Evolutionary conservation across 164 flowering plant species (phyloP).

Genomic region (Vitis rupestris): DNA sequence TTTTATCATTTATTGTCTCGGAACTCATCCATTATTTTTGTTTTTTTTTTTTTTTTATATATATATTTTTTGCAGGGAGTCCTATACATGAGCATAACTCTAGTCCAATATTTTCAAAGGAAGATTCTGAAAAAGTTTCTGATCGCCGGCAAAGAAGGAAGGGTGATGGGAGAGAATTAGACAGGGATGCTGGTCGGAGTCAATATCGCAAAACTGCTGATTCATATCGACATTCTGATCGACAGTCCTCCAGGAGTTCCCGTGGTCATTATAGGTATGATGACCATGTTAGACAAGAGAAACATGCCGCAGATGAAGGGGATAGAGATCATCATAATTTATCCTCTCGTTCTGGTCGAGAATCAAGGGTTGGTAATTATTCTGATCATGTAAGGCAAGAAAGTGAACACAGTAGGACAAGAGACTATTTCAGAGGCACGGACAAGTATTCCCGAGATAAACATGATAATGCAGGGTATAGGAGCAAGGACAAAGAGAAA

Average conservation of each 20-base stretch:
- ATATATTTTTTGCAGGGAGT: slow-evolving; percentile 48
- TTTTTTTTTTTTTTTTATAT: not conserved
- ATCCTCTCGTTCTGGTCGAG: slow-evolving; percentile 48
- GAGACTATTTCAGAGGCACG: slow-evolving; percentile 31
- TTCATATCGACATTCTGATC: slow-evolving; percentile 45
- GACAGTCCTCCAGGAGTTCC: slow-evolving; percentile 51
- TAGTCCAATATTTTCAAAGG: slow-evolving; percentile 44
- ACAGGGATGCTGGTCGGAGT: slow-evolving; percentile 37
- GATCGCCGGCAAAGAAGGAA: slow-evolving; percentile 36
- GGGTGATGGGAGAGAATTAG: slow-evolving; percentile 42
- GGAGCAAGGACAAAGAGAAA: slow-evolving; percentile 51
- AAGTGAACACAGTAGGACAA: slow-evolving; percentile 44
- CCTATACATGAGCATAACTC: slow-evolving; percentile 37
- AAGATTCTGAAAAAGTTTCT: slow-evolving; percentile 26
- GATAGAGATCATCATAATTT: slow-evolving; percentile 42
- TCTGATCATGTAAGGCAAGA: slow-evolving; percentile 42
- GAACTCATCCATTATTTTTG: not conserved
- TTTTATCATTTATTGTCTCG: not conserved
- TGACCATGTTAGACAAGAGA: slow-evolving; percentile 45
- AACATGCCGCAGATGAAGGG: slow-evolving; percentile 39
- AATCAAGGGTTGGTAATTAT: slow-evolving; percentile 34
- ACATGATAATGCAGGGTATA: slow-evolving; percentile 42
- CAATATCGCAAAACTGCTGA: slow-evolving; percentile 44
- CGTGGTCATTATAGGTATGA: slow-evolving; percentile 50
- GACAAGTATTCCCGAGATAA: slow-evolving; percentile 53